Evolutionary conservation across 805 yeast species (phyloP).

Genomic region (Kodamaea hsintzibuensis): DNA sequence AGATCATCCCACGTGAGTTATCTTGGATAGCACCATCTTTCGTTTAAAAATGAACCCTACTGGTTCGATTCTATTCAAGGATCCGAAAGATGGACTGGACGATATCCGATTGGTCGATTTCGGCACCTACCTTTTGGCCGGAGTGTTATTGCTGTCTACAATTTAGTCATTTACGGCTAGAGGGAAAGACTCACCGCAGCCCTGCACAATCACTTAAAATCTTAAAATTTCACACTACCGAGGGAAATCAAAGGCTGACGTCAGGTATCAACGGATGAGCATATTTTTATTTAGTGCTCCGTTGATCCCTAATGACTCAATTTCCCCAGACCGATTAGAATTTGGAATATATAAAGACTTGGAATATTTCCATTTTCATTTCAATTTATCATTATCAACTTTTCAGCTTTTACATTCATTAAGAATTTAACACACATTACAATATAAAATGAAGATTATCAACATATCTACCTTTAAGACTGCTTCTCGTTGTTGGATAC

Average conservation of each 20-base stretch:
- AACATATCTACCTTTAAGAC: slow-evolving; percentile 39
- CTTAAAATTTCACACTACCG: neutral
- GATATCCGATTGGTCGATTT: neutral
- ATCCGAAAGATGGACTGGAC: neutral
- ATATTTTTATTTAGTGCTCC: neutral
- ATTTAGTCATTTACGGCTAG: neutral
- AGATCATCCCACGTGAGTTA: neutral
- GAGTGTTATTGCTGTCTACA: neutral
- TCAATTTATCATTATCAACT: neutral
- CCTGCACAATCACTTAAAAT: neutral
- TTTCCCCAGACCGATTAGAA: neutral
- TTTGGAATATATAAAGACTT: slow-evolving; percentile 1
- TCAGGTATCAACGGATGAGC: neutral
- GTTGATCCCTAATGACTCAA: slow-evolving; percentile 14
- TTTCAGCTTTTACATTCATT: neutral
- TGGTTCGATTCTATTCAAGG: neutral
- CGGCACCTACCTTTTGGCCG: neutral
- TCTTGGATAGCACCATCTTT: neutral
- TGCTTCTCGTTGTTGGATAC: slow-evolving; percentile 46
- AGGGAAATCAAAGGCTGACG: neutral
- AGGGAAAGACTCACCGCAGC: neutral
- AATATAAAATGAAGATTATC: slow-evolving; percentile 10
- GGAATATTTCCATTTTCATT: neutral
- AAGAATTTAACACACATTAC: neutral
- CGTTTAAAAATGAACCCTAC: neutral